These are phyloP conservation scores for Verticillium tricorpus DNA, from an alignment of 2,329 filamentous ascomycete genomes.

Conservation along the genomic window DNA sequence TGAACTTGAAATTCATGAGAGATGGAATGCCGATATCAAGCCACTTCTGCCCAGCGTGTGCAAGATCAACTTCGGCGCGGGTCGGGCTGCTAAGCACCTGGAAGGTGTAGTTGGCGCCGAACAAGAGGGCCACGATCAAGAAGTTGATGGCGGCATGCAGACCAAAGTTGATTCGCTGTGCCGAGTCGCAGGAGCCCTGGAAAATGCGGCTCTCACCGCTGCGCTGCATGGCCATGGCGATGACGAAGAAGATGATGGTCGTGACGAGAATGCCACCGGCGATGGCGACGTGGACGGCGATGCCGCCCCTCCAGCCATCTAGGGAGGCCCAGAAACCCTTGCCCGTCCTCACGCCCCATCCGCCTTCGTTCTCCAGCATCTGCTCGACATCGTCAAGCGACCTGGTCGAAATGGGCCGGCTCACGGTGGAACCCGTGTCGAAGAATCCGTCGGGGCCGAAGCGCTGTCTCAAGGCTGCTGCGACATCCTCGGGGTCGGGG, in stretches of 20 bases:
- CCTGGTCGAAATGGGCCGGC: neutral
- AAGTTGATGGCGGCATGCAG: constrained; percentile 41
- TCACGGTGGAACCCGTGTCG: constrained; percentile 5
- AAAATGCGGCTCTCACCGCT: constrained; percentile 32
- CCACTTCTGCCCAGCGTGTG: constrained; percentile 42
- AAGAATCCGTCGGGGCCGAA: constrained; percentile 5
- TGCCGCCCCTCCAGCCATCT: constrained; percentile 42
- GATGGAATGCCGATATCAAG: constrained; percentile 52
- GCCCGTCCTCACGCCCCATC: constrained; percentile 14
- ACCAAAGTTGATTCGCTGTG: constrained; percentile 32
- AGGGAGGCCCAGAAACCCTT: constrained; percentile 20
- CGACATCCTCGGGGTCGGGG: constrained; percentile 24
- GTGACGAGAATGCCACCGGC: constrained; percentile 31
- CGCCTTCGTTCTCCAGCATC: constrained; percentile 12
- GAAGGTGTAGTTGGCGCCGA: constrained; percentile 47
- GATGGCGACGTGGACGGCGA: constrained; percentile 37
- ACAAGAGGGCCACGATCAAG: constrained; percentile 36
- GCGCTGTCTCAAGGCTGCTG: constrained; percentile 1
- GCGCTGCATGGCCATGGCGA: constrained; percentile 28
- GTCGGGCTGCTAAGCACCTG: constrained; percentile 52
- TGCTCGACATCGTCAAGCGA: constrained; percentile 10
- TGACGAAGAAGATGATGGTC: constrained; percentile 32
- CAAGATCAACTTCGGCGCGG: constrained; percentile 39
- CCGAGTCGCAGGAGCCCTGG: constrained; percentile 30
- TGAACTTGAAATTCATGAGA: constrained; percentile 40